Conservation (phyloP, 2,329 filamentous ascomycete species). For the Stagonosporopsis cucurbitacearum region DNA sequence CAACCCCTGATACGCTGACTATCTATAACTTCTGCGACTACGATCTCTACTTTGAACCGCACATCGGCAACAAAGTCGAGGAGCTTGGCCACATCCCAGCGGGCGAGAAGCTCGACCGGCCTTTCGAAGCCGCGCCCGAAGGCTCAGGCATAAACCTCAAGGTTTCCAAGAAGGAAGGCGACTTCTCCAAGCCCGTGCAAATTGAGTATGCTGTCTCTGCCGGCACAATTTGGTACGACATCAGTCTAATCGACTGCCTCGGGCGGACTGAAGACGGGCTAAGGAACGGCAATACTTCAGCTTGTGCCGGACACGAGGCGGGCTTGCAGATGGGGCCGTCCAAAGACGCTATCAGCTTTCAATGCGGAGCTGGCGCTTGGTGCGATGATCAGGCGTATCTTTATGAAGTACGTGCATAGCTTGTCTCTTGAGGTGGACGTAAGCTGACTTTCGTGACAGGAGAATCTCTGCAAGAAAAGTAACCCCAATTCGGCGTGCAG, state of each 20-base stretch:
- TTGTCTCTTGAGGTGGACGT: not conserved
- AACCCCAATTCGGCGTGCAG: conserved; percentile 21
- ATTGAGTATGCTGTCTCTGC: conserved; percentile 22
- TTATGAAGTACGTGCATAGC: conserved; percentile 18
- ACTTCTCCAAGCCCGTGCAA: conserved; percentile 20
- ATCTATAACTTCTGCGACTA: conserved; percentile 31
- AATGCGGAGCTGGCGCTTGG: conserved; percentile 23
- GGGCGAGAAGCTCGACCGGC: conserved; percentile 10
- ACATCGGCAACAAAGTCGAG: conserved; percentile 5
- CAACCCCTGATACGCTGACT: conserved; percentile 18
- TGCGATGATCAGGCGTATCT: conserved; percentile 32
- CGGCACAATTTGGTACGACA: conserved; percentile 23
- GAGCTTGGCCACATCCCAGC: conserved; percentile 13
- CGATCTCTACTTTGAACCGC: conserved; percentile 20
- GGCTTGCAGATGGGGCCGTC: conserved; percentile 27
- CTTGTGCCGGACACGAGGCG: conserved; percentile 23
- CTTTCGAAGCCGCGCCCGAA: conserved; percentile 13
- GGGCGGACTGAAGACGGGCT: conserved; percentile 10
- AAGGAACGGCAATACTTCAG: conserved; percentile 14
- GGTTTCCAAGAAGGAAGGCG: conserved; percentile 19
- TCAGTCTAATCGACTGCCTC: conserved; percentile 28
- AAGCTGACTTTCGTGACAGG: conserved; percentile 15
- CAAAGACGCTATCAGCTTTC: conserved; percentile 14
- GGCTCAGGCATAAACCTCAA: conserved; percentile 23
- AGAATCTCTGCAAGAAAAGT: conserved; percentile 27